Percentiles rank a stretch among this genome's conserved stretches.
Evolutionary conservation across 306 rosid genomes (phyloP).

Genomic region (Prunus campanulata): DNA sequence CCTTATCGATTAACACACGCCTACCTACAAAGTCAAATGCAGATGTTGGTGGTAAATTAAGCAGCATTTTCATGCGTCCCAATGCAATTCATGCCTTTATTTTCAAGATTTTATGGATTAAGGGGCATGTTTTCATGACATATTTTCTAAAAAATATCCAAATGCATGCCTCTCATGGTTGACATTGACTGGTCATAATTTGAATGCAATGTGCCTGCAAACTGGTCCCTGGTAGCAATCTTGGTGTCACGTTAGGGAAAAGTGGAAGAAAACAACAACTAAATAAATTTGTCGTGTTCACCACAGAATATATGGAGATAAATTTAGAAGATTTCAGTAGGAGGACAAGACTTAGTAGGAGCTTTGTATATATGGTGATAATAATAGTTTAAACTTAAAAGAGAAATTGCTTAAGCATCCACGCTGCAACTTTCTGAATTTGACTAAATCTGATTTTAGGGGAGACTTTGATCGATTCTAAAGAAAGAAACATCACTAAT

Average conservation of each 20-base stretch:
- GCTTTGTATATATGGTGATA: background rate
- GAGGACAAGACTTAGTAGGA: background rate
- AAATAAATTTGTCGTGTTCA: background rate
- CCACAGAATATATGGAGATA: background rate
- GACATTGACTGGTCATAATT: slow-evolving; percentile 4
- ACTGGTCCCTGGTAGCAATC: background rate
- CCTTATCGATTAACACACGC: no score
- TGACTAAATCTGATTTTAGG: background rate
- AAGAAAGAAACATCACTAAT: background rate
- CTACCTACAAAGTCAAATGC: no score
- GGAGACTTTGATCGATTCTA: no score
- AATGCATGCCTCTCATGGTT: background rate
- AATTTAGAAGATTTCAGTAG: background rate
- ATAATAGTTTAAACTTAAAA: background rate
- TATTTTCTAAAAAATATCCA: background rate
- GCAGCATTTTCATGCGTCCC: background rate
- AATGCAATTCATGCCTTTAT: background rate
- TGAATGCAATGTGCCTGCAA: background rate
- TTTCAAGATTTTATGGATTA: no score
- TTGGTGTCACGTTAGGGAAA: background rate
- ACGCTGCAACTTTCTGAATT: background rate
- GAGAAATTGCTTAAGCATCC: background rate
- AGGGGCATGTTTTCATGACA: background rate
- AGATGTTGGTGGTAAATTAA: no score
- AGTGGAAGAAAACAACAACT: background rate